Evolutionary conservation across 345 rosid species (phyloP), one percentile per base, ranked within the genome.

Genomic region (Bruguiera parviflora): DNA sequence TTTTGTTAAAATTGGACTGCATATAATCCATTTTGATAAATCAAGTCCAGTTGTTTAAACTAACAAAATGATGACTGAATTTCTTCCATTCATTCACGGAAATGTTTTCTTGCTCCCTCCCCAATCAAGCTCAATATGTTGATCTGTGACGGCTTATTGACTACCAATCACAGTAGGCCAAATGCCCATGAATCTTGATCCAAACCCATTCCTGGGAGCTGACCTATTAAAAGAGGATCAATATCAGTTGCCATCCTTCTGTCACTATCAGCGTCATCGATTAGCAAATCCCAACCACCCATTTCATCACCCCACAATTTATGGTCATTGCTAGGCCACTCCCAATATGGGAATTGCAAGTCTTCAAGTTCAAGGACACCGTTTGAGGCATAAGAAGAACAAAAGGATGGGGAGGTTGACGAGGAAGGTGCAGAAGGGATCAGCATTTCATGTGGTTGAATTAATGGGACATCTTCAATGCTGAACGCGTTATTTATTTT

Each of bases 381-480:
- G 46, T 68, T 56, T 13, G 86, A 18, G 5, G 51, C 71, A 58
- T 65, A 73, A 29, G 73, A 75, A 1, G 86, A 75, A 0, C 61
- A 63, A 2, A 78, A 66, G 0, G 82, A 78, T 3, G 67, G 33
- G 0, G 87, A 32, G 0, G 90, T 60, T 11, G 89, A 65, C 27
- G 82, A 22, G n/a, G 65, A 43, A 64, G 49, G 49, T 43, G 49
- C 49, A 43, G 1, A 43, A 43, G 83, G 77, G 58, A 78, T 80
- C 22, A 91, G 65, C 20, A 80, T 84, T 67, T 88, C 97, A 60
- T 84, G 67, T 5, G 91, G 92, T 43, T 87, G 84, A 61, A 94
- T 80, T 51, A 87, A 49, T 32, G 97, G 96, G 64, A 91, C 85
- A 61, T 94, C 93, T 69, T 89, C 96, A 0, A 79, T 75, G 83